phyloP scores from a whole-genome alignment of 139 green algal species.

The Desmodesmus armatus region DNA sequence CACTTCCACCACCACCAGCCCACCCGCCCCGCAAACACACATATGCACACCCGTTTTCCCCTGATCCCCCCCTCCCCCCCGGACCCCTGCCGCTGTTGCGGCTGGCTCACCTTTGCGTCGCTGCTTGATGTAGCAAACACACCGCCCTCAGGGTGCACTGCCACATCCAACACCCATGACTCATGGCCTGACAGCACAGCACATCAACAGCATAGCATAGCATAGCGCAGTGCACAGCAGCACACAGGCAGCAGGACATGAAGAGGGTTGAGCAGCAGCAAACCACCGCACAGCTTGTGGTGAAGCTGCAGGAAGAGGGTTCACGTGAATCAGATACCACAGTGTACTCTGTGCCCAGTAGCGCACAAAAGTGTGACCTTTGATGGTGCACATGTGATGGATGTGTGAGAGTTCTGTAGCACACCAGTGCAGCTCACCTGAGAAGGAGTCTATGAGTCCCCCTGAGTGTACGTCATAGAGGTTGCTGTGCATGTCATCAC shows the following conservation, averaged over 20 bases:
- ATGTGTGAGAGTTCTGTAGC: background rate
- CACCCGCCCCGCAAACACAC: no score
- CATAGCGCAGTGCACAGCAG: background rate
- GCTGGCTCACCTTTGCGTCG: constrained; percentile 69
- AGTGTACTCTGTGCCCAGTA: no score
- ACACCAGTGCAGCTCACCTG: constrained; percentile 63
- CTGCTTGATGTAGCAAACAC: constrained; percentile 79
- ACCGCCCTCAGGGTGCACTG: constrained; percentile 74
- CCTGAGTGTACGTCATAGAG: constrained; percentile 88
- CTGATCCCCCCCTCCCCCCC: no score
- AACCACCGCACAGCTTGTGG: background rate
- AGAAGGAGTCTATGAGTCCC: constrained; percentile 85
- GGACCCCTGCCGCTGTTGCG: background rate
- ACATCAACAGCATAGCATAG: constrained; percentile 28
- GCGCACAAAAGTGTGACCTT: no score
- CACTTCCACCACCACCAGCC: no score
- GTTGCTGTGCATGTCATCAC: constrained; percentile 93
- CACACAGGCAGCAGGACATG: background rate
- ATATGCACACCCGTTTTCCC: no score
- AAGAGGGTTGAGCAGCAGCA: background rate
- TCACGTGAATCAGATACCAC: no score
- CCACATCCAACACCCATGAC: constrained; percentile 90
- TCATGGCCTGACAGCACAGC: constrained; percentile 78
- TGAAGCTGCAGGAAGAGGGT: no score
- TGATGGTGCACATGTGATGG: no score